Conservation (phyloP, 2,329 filamentous ascomycete species). For the Arthroderma sp. region DNA sequence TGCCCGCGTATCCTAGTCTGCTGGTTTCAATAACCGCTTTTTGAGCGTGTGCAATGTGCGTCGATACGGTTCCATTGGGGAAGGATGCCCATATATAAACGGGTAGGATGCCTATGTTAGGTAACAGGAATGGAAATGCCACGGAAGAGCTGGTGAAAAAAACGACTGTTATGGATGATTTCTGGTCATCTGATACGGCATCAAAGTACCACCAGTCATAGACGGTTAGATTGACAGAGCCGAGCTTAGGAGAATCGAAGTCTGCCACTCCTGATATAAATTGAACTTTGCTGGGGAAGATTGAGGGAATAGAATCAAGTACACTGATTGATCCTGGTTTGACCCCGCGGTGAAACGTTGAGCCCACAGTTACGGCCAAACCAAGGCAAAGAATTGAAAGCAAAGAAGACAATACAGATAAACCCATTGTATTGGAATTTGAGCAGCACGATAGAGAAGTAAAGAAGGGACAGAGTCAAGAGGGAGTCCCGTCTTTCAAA, state of each 20-base stretch:
- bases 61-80: conserved; percentile 15
- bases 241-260: conserved; percentile 21
- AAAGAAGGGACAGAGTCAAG: background rate
- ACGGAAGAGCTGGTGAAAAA: conserved; percentile 23
- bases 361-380: background rate
- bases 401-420: background rate
- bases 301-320: conserved; percentile 8
- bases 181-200: conserved; percentile 21
- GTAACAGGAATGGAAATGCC: conserved; percentile 29
- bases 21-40: conserved; percentile 10
- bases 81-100: conserved; percentile 22
- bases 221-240: conserved; percentile 20
- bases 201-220: conserved; percentile 36
- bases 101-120: conserved; percentile 15
- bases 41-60: conserved; percentile 6
- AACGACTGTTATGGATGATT: conserved; percentile 22
- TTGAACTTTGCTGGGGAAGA: conserved; percentile 8
- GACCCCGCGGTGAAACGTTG: background rate
- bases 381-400: background rate
- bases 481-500: background rate
- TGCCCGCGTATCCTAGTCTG: conserved; percentile 10
- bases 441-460: background rate
- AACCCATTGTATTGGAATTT: background rate
- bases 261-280: conserved; percentile 2
- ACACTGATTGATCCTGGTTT: background rate